phyloP scores from a whole-genome alignment of 768 basidiomycete genomes.

The Termitomyces sp. region DNA sequence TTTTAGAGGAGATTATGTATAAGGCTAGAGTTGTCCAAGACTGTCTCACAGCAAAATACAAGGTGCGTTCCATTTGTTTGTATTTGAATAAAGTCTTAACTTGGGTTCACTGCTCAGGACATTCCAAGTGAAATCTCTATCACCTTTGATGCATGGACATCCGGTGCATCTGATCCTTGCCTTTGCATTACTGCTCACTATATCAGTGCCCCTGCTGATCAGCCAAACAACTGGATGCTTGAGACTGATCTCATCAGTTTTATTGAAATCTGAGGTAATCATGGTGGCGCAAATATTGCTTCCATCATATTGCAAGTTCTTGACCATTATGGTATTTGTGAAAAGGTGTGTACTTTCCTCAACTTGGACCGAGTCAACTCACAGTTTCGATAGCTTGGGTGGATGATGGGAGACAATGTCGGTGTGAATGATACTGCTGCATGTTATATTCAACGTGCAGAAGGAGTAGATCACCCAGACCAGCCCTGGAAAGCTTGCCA shows the following conservation, averaged over 20 bases:
- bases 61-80: constrained; percentile 4
- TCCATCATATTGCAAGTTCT: constrained; percentile 2
- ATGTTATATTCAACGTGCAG: constrained; percentile 15
- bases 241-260: too few relatives aligned
- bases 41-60: constrained; percentile 8
- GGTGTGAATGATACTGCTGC: constrained; percentile 26
- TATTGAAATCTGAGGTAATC: too few relatives aligned
- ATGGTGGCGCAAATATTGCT: constrained; percentile 5
- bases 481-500: constrained; percentile 10
- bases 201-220: constrained; percentile 10
- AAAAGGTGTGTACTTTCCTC: constrained; percentile 3
- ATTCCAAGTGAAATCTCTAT: constrained; percentile 11
- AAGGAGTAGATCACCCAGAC: constrained; percentile 11
- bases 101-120: constrained; percentile 6
- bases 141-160: constrained; percentile 19
- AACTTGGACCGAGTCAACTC: not conserved
- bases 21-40: constrained; percentile 11
- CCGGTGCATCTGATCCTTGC: constrained; percentile 11
- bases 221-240: too few relatives aligned
- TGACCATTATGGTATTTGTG: constrained; percentile 5
- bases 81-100: not conserved
- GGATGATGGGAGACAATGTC: constrained; percentile 30
- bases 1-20: constrained; percentile 10
- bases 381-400: constrained; percentile 24
- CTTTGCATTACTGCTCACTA: constrained; percentile 17